These are phyloP conservation scores for Russula foetens DNA, from an alignment of 768 basidiomycete genomes.

Conservation along the genomic window DNA sequence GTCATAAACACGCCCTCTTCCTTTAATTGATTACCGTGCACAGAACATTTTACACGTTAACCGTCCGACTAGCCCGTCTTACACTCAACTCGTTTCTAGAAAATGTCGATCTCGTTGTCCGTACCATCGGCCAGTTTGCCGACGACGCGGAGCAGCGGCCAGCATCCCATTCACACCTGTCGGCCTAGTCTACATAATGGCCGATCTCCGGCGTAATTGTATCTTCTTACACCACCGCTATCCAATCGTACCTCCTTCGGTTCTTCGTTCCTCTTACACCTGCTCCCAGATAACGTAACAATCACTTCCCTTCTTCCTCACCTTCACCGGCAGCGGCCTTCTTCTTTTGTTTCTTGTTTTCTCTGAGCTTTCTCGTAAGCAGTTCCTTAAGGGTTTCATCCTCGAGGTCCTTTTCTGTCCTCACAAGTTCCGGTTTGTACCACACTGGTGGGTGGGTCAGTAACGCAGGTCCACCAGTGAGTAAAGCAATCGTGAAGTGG, in stretches of 20 bases:
- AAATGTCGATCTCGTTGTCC: conserved; percentile 77
- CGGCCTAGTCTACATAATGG: conserved; percentile 7
- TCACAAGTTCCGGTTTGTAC: conserved; percentile 90
- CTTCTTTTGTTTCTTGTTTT: conserved; percentile 91
- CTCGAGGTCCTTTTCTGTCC: conserved; percentile 82
- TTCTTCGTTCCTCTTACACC: conserved; percentile 15
- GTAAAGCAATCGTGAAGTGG: conserved; percentile 94
- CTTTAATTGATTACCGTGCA: conserved; percentile 7
- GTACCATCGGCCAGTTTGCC: conserved; percentile 76
- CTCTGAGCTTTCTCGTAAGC: conserved; percentile 71
- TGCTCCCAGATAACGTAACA: conserved; percentile 12
- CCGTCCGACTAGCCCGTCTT: conserved; percentile 77
- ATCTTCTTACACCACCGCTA: conserved; percentile 17
- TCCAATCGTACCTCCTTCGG: conserved; percentile 18
- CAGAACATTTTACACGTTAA: conserved; percentile 71
- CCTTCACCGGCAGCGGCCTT: conserved; percentile 56
- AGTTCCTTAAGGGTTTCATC: conserved; percentile 80
- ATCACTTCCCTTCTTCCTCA: conserved; percentile 34
- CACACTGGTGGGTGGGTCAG: conserved; percentile 84
- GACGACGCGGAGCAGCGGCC: conserved; percentile 43
- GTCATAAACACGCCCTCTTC: conserved; percentile 1
- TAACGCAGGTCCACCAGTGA: conserved; percentile 79
- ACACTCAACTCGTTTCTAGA: conserved; percentile 83
- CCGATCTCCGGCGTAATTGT: conserved; percentile 17
- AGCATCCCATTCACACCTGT: conserved; percentile 4